Base-by-base conservation (phyloP, 2,329 filamentous ascomycete species). In the Pseudogymnoascus sp. region DNA sequence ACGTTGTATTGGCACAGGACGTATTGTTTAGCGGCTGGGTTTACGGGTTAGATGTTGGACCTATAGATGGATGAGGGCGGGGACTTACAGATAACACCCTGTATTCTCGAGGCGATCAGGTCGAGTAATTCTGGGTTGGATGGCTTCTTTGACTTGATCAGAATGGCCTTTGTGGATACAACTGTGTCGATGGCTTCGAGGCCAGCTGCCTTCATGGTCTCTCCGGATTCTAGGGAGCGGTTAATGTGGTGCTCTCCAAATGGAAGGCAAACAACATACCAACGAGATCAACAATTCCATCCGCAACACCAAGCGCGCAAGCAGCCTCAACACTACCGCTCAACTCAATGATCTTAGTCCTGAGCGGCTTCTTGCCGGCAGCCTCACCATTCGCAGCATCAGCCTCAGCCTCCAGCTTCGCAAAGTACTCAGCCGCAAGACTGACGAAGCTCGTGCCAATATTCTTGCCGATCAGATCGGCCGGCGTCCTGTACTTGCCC, bases 1-100 rank as follows among this genome's bases (percentile, higher is more conserved):
- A 97, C 85, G 77, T 99, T 99, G 81, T 97, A 99, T 72, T 95
- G 92, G 79, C 94, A 97, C 30, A 97, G 84, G 28, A 97, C 91
- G 72, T 89, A 97, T 75, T 86, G 88, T 77, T 99, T 91, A 8
- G 94, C 94, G 41, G 91, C 83, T 86, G 64, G 64, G 1, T 36
- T 41, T 50, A 11, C 4, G 18, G 47, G 58, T 67, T 64, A 69
- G 62, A 11, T 37, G 43, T 41, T 28, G 33, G 16, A 25, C 6
- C 22, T 58, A 62, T 38, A 61, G 22, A 36, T 28, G 41, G 33
- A 20, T 16, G 8, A 12, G 12, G 14, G 28, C 37, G 36, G 20
- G 33, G 36, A 73, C 80, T 70, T 75, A 86, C 83, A 93, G 72
- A 99, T 97, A 65, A 99, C 92, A 74, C 94, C 94, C 63, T 85